Evolutionary conservation across 2,329 filamentous ascomycete genomes (phyloP), one percentile per base, ranked within the genome.

Genomic region (Grosmannia huntii): DNA sequence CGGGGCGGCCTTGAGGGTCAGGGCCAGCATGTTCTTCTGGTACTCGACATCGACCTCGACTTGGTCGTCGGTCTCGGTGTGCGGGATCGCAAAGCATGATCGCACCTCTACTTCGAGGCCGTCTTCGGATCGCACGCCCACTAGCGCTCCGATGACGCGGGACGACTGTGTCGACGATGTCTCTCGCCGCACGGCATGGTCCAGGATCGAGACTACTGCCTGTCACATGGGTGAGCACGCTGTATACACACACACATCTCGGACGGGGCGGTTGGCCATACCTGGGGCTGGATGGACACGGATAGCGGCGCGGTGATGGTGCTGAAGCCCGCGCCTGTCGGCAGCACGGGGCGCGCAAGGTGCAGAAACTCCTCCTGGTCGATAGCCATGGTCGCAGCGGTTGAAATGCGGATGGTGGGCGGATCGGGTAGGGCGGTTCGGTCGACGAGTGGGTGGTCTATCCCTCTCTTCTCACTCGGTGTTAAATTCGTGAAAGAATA

Each of bases 31-130:
- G 74, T 92, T 91, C 83, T 97, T 97, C 77, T 99, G 94, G 76
- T 97, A 99, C 75, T 99, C 94, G 81, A 99, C 95, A 72, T 99
- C 94, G 64, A 99, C 94, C 75, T 99, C 94, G 68, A 99, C 94
- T 75, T 99, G 94, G 75, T 99, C 94, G 71, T 91, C 88, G 66
- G 92, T 96, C 77, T 99, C 94, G 66, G 92, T 97, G 78, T 99
- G 94, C 65, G 92, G 91, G 69, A 99, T 95, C 65, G 94, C 94
- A 72, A 99, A 99, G 77, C 90, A 92, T 70, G 90, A 95, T 70
- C 90, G 86, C 68, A 99, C 94, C 75, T 95, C 90, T 68, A 95
- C 89, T 73, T 97, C 92, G 70, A 88, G 90, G 73, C 92, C 94
- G 80, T 99, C 94, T 77, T 99, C 94, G 71, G 87, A 94, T 65